phyloP scores from a whole-genome alignment of 169 alveolate genomes.

The Cryptosporidium sp. region DNA sequence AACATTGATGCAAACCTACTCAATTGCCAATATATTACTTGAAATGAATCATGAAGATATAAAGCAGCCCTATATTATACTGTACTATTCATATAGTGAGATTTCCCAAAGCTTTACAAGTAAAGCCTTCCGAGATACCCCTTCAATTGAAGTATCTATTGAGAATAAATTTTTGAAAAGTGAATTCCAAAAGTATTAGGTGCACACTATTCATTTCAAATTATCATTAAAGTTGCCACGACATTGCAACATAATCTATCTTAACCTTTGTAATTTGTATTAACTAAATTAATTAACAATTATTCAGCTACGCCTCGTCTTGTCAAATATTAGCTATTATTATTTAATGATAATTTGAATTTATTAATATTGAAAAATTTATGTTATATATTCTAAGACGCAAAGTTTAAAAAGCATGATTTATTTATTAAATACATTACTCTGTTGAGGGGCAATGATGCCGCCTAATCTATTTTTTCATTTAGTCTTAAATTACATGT shows the following conservation, averaged over 20 bases:
- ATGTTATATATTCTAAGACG: slow-evolving; percentile 15
- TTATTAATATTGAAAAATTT: neutral
- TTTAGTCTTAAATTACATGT: neutral
- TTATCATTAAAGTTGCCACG: slow-evolving; percentile 37
- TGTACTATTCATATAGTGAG: neutral
- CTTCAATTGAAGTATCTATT: neutral
- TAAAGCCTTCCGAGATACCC: neutral
- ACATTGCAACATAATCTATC: slow-evolving; percentile 18
- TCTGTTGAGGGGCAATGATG: neutral
- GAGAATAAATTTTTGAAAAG: neutral
- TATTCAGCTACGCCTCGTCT: slow-evolving; percentile 15
- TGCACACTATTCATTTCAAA: slow-evolving; percentile 16
- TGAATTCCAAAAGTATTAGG: neutral
- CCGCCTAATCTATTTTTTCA: slow-evolving; percentile 10
- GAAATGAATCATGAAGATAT: slow-evolving; percentile 10
- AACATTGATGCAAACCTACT: slow-evolving; percentile 32
- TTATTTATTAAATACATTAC: neutral
- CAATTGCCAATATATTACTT: slow-evolving; percentile 40
- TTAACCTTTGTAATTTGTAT: neutral
- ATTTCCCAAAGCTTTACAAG: neutral
- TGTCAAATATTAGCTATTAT: neutral
- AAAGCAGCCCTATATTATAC: neutral
- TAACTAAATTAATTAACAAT: neutral
- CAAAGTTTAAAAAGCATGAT: neutral
- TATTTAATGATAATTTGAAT: neutral